Evolutionary conservation across 2,329 filamentous ascomycete species (phyloP), one percentile per base, ranked within the genome.

Genomic region (Penicillium palitans): DNA sequence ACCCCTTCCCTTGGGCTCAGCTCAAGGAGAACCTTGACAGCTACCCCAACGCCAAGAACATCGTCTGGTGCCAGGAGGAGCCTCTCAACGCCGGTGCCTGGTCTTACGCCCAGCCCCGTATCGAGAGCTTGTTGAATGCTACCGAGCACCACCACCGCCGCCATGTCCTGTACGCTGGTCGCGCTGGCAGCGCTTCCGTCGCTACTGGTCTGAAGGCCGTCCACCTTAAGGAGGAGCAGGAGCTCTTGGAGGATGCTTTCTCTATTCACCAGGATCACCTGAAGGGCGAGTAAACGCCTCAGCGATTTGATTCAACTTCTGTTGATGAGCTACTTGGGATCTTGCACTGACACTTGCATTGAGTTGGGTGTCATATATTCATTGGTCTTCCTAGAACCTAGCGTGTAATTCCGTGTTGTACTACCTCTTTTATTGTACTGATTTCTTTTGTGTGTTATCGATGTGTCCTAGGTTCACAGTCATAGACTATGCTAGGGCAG

Each of bases 1-100:
- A 99, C 81, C 95, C 95, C 71, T 99, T 99, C 90, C 95, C 95
- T 52, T 99, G 95, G 93, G 88, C 93, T 70, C 92, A 95, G 78
- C 86, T 99, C 55, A 91, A 90, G 82, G 93, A 98, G 78, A 98
- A 98, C 82, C 85, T 99, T 55, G 93, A 99, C 82, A 87, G 82
- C 77, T 99, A 99, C 83, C 91, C 93, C 74, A 99, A 99, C 78
- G 93, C 93, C 69, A 91, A 97, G 84, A 93, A 92, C 64, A 92
- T 99, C 66, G 92, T 99, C 63, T 99, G 93, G 93, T 88, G 87
- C 68, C 95, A 99, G 80, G 95, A 99, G 78, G 95, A 99, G 82
- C 95, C 95, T 33, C 86, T 99, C 60, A 99, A 99, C 75, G 95
- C 95, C 9, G 95, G 95, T 76, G 91, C 91, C 47, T 99, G 95